Evolutionary conservation across 1,284 basidiomycete genomes (phyloP).

Genomic region (Sparassis latifolia): DNA sequence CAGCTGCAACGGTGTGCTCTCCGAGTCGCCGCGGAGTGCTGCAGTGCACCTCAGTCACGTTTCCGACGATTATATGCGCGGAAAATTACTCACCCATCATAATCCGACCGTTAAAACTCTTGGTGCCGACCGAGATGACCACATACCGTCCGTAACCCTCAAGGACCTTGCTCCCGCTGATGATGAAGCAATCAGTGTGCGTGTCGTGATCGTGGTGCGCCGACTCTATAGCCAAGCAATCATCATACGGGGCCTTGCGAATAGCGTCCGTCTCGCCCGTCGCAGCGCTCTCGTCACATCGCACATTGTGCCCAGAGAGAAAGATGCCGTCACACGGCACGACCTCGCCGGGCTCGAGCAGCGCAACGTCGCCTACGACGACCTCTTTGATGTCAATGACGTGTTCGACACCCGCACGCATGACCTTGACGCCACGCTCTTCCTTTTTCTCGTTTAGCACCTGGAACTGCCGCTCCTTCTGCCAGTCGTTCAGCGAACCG

Average conservation of each 20-base stretch:
- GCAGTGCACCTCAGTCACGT: background rate
- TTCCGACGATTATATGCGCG: no score
- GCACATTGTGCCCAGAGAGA: constrained; percentile 87
- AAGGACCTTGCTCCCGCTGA: constrained; percentile 91
- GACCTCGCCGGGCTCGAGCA: constrained; percentile 93
- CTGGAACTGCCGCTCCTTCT: constrained; percentile 96
- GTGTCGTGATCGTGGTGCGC: constrained; percentile 13
- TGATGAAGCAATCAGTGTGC: constrained; percentile 90
- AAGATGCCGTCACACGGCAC: constrained; percentile 95
- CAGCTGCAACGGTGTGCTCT: constrained; percentile 88
- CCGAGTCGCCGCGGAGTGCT: constrained; percentile 78
- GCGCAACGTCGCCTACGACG: constrained; percentile 89
- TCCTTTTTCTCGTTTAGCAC: constrained; percentile 93
- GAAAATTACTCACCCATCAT: constrained; percentile 74
- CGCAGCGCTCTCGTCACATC: constrained; percentile 94
- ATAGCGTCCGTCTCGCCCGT: constrained; percentile 97
- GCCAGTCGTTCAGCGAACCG: constrained; percentile 90
- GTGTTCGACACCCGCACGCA: constrained; percentile 77
- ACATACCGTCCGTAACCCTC: constrained; percentile 95
- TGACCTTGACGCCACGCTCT: constrained; percentile 88
- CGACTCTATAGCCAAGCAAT: constrained; percentile 50
- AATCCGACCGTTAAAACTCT: constrained; percentile 92
- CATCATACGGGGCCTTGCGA: constrained; percentile 79
- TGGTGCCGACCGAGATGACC: constrained; percentile 86
- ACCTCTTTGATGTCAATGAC: constrained; percentile 86